phyloP scores from a whole-genome alignment of 768 basidiomycete species.

The Fomitopsis serialis region DNA sequence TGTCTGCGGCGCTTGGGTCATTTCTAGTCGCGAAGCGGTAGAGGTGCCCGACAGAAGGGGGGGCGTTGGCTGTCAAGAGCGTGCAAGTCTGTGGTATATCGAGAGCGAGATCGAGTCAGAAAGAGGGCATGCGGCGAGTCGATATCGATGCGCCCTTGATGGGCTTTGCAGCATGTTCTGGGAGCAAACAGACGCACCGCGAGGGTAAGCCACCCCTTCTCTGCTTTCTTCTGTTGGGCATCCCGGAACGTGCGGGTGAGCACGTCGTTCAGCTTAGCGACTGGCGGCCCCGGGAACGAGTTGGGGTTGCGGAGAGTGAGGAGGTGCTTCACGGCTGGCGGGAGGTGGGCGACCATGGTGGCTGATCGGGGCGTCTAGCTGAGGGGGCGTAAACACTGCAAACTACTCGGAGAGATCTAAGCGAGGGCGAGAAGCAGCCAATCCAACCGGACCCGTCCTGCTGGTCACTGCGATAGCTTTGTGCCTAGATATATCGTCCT shows the following conservation, averaged over 20 bases:
- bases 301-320: conserved; percentile 63
- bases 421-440: not conserved
- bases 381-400: not conserved
- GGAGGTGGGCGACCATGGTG: conserved; percentile 40
- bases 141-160: not conserved
- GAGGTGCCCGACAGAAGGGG: conserved; percentile 71
- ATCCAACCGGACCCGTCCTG: no score
- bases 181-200: conserved; percentile 40
- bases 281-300: conserved; percentile 50
- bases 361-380: conserved; percentile 3
- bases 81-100: conserved; percentile 63
- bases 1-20: conserved; percentile 31
- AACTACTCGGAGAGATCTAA: not conserved
- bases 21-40: conserved; percentile 71
- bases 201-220: conserved; percentile 78
- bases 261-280: conserved; percentile 45
- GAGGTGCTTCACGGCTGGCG: conserved; percentile 66
- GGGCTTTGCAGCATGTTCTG: not conserved
- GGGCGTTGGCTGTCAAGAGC: conserved; percentile 76
- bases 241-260: conserved; percentile 60
- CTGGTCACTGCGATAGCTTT: no score
- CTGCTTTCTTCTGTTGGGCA: conserved; percentile 58
- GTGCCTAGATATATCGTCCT: no score
- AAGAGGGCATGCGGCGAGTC: not conserved
- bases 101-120: conserved; percentile 3